Base-by-base conservation (phyloP, 1,284 basidiomycete species). In the Tilletiopsis washingtonensis region DNA sequence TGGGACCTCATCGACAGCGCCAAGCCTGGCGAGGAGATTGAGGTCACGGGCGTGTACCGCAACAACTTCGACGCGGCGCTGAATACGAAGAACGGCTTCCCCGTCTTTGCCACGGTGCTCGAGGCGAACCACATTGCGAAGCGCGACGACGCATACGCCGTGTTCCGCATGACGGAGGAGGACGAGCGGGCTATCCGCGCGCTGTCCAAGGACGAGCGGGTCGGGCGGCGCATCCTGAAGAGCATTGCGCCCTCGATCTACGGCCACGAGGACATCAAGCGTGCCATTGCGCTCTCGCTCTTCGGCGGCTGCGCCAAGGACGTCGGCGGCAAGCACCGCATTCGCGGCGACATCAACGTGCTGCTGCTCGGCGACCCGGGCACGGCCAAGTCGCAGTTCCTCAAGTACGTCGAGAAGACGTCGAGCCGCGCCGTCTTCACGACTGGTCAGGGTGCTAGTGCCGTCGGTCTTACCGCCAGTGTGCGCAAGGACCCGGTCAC, bases 391-490 rank as follows among this genome's bases (percentile, higher is more conserved):
- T 97, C 93, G 0, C 93, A 99, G 74, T 93, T 99, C 80, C 79
- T 99, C 66, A 98, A 98, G 75, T 99, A 98, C 67, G 88, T 91
- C 45, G 93, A 98, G 74, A 99, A 99, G 79, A 98, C 94, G 0
- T 91, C 94, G 3, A 0, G 88, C 87, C 74, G 94, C 32, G 91
- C 91, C 6, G 90, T 98, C n/a, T 98, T 94, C 72, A 91, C 93
- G 0, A 98, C 93, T 1, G 93, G 93, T 41, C 93, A 99, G 75
- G 93, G 94, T 51, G 94, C 93, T 19, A 90, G 86, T 17, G 93
- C 94, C 3, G 93, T 98, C 50, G 93, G 93, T 86, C 80, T 99
- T 51, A 99, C 93, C 0, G 94, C 93, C 6, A 93, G 89, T 57
- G 93, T 99, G 20, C 84, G 94, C 54, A 97, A 94, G 75, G 93